Conservation (phyloP, 2,329 filamentous ascomycete genomes). For the Fusarium veterinarium region DNA sequence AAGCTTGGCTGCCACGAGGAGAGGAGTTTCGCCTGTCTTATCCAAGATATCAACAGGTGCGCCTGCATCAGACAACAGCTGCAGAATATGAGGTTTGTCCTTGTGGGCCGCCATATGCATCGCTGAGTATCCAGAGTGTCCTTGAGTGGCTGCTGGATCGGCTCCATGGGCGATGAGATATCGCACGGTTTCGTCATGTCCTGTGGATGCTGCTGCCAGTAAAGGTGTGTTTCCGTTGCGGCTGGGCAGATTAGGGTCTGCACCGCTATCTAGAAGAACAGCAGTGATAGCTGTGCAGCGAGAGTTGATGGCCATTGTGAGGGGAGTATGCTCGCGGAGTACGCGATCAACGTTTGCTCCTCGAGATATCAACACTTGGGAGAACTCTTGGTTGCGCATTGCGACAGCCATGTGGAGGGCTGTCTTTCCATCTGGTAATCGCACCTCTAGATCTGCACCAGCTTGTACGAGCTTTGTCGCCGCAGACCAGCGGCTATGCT, state of each 20-base stretch:
- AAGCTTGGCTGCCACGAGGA: conserved; percentile 45
- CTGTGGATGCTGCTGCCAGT: conserved; percentile 42
- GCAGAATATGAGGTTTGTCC: conserved; percentile 40
- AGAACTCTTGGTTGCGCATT: conserved; percentile 45
- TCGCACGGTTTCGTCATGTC: conserved; percentile 45
- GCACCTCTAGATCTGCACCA: conserved; percentile 43
- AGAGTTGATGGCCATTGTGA: conserved; percentile 45
- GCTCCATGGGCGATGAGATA: conserved; percentile 44
- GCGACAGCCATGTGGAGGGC: conserved; percentile 43
- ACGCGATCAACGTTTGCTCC: conserved; percentile 43
- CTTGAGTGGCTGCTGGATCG: conserved; percentile 36
- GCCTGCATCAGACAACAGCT: conserved; percentile 38
- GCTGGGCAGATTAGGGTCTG: conserved; percentile 42
- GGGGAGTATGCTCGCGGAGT: conserved; percentile 43
- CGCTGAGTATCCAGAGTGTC: conserved; percentile 42
- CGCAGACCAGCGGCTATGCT: conserved; percentile 39
- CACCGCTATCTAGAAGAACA: conserved; percentile 42
- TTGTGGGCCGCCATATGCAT: conserved; percentile 47
- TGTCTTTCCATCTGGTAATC: conserved; percentile 43
- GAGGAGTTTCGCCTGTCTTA: conserved; percentile 42
- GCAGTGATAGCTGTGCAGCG: conserved; percentile 44
- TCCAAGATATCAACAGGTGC: conserved; percentile 41
- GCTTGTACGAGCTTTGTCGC: conserved; percentile 43
- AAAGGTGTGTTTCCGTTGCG: conserved; percentile 46
- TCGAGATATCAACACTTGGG: conserved; percentile 43